Percentiles rank a stretch among this genome's conserved stretches.
Conservation (phyloP, 2,329 filamentous ascomycete genomes). For the Phoma sp. region DNA sequence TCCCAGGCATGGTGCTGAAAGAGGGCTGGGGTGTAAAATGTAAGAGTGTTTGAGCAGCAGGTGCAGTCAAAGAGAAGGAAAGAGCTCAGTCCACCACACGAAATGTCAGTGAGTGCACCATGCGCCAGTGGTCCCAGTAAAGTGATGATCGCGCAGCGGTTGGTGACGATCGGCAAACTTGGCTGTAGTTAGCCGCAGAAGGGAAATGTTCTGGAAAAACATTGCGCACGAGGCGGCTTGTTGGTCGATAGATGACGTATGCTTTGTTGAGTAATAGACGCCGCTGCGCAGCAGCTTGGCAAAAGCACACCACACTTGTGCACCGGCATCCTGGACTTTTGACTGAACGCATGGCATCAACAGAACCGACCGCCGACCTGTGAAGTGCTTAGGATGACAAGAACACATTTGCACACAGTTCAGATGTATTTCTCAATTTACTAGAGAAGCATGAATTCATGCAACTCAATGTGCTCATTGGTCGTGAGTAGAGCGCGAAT, state of each 20-base stretch:
- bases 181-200: conserved; percentile 3
- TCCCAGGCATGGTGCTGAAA: conserved; percentile 29
- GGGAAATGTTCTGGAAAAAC: conserved; percentile 10
- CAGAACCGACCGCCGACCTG: background rate
- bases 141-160: conserved; percentile 7
- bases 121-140: conserved; percentile 3
- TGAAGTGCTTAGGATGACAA: background rate
- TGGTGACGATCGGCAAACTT: conserved; percentile 8
- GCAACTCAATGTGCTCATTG: conserved; percentile 25
- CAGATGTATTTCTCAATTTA: background rate
- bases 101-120: conserved; percentile 4
- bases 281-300: conserved; percentile 1
- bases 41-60: conserved; percentile 3
- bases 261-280: conserved; percentile 2
- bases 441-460: conserved; percentile 46
- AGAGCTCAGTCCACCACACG: conserved; percentile 1
- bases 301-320: background rate
- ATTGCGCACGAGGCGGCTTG: background rate
- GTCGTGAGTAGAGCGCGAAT: conserved; percentile 14
- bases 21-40: background rate
- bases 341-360: background rate
- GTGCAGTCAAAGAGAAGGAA: conserved; percentile 6
- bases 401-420: background rate
- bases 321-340: background rate
- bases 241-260: conserved; percentile 12